Percentiles rank a stretch among this genome's conserved stretches.
These are phyloP conservation scores for Monosporozyma siamensis DNA, from an alignment of 805 yeast genomes.

Conservation along the genomic window DNA sequence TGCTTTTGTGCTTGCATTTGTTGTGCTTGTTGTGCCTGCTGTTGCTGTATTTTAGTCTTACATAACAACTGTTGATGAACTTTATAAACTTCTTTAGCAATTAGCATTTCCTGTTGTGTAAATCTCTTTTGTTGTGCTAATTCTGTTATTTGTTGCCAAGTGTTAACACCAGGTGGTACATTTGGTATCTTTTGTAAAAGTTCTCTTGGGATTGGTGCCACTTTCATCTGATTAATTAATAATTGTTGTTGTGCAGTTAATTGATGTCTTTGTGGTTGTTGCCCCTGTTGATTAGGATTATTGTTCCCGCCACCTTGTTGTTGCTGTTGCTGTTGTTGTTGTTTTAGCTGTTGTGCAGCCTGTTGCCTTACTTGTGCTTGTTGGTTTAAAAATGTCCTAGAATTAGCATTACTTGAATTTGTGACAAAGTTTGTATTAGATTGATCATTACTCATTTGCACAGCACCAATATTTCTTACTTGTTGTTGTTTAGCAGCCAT, in stretches of 20 bases:
- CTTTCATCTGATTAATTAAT: slow-evolving; percentile 42
- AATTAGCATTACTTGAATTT: slow-evolving; percentile 23
- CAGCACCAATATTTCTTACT: not conserved
- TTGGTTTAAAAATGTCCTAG: slow-evolving; percentile 35
- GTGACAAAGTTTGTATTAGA: slow-evolving; percentile 9
- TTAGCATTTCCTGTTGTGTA: slow-evolving; percentile 26
- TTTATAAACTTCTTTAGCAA: slow-evolving; percentile 40
- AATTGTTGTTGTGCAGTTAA: slow-evolving; percentile 19
- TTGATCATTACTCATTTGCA: slow-evolving; percentile 1
- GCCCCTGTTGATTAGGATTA: slow-evolving; percentile 32
- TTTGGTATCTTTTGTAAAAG: slow-evolving; percentile 21
- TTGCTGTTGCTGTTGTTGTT: slow-evolving; percentile 21
- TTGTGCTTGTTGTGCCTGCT: slow-evolving; percentile 17
- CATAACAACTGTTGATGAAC: slow-evolving; percentile 52
- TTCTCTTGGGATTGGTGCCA: slow-evolving; percentile 44
- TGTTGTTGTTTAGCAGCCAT: not conserved
- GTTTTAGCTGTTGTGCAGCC: slow-evolving; percentile 37
- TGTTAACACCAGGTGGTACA: slow-evolving; percentile 60
- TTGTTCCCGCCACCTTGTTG: no score
- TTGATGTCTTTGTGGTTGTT: slow-evolving; percentile 16
- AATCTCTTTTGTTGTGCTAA: slow-evolving; percentile 29
- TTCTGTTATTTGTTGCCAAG: slow-evolving; percentile 49
- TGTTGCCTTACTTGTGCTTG: slow-evolving; percentile 46
- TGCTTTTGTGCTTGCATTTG: slow-evolving; percentile 11
- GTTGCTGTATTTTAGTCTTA: slow-evolving; percentile 37